phyloP scores from a whole-genome alignment of 768 basidiomycete genomes.

The Mycena metata region DNA sequence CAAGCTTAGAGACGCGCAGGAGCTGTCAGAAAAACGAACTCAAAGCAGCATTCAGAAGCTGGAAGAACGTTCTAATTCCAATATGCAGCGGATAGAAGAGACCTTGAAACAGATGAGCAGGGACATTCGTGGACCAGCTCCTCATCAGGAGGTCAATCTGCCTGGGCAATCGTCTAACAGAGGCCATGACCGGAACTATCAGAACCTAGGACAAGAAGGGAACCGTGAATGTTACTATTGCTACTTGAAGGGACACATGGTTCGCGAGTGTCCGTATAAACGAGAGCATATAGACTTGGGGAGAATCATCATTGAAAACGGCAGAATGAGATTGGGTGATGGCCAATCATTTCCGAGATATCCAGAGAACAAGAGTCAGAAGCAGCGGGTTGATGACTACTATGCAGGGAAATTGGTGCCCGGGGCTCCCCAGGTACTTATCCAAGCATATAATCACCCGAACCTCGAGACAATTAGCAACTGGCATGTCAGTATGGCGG shows the following conservation, averaged over 20 bases:
- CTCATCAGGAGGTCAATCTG: neutral
- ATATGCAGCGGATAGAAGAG: neutral
- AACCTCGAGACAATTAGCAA: neutral
- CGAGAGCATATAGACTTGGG: neutral
- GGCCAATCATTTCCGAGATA: neutral
- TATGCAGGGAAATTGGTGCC: neutral
- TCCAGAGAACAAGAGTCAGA: neutral
- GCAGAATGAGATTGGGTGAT: conserved; percentile 5
- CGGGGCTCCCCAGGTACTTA: neutral
- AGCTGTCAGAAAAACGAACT: neutral
- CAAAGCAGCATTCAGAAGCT: neutral
- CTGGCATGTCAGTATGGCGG: neutral
- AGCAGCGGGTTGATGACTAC: conserved; percentile 4
- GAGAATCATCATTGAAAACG: neutral
- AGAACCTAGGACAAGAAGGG: neutral
- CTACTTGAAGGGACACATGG: neutral
- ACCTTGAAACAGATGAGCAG: neutral
- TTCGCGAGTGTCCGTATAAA: conserved; percentile 13
- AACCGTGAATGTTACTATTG: neutral
- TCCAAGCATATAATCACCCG: neutral
- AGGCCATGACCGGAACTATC: neutral
- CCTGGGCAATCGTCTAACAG: neutral
- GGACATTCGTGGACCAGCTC: neutral
- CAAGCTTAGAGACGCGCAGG: neutral
- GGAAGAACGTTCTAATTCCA: neutral